Conservation (phyloP, 2,329 filamentous ascomycete species). For the Talaromyces albobiverticillius region DNA sequence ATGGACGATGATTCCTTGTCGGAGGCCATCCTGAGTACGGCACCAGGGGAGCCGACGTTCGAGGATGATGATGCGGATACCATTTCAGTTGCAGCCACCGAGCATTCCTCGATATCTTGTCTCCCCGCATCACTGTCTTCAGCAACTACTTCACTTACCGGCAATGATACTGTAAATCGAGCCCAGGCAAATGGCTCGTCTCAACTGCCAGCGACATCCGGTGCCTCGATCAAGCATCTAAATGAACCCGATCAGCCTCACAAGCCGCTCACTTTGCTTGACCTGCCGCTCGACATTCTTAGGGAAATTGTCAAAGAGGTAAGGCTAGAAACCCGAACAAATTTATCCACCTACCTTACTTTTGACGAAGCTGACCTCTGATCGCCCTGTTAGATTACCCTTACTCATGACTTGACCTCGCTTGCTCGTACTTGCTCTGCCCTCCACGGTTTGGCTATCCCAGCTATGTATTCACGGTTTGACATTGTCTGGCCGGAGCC, state of each 20-base stretch:
- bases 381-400: conserved; percentile 58
- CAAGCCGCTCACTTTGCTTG: conserved; percentile 63
- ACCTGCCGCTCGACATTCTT: conserved; percentile 74
- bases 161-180: not conserved
- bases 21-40: not conserved
- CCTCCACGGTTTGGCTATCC: conserved; percentile 70
- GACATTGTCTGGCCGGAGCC: conserved; percentile 86
- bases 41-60: not conserved
- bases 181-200: not conserved
- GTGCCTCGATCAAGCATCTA: not conserved
- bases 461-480: conserved; percentile 79
- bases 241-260: conserved; percentile 23
- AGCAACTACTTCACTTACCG: not conserved
- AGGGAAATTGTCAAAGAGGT: conserved; percentile 78
- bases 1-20: conserved; percentile 7
- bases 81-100: not conserved
- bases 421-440: conserved; percentile 75
- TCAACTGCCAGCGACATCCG: not conserved
- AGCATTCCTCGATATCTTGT: not conserved
- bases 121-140: not conserved
- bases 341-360: not conserved
- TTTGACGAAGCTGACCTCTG: not conserved
- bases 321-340: conserved; percentile 14
- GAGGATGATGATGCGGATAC: conserved; percentile 3
- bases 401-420: conserved; percentile 77